These are phyloP conservation scores for Xylaria sp. DNA, from an alignment of 2,329 filamentous ascomycete species.

Conservation along the genomic window DNA sequence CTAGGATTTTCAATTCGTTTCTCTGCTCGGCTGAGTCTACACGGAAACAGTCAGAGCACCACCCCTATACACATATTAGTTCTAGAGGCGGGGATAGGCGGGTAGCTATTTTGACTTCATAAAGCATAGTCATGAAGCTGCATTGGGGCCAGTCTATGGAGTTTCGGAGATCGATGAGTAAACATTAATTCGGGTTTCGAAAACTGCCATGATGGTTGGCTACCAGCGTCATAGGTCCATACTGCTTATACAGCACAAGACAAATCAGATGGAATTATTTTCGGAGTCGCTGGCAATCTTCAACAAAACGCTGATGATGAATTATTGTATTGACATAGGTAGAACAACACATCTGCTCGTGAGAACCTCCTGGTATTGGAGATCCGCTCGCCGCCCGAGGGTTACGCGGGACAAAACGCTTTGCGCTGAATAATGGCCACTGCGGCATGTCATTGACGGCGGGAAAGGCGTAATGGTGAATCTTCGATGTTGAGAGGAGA, in stretches of 20 bases:
- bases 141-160: not conserved
- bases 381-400: not conserved
- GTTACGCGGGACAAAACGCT: not conserved
- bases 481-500: not conserved
- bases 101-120: not conserved
- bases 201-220: not conserved
- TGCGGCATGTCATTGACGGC: not conserved
- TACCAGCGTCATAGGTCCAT: not conserved
- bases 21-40: not conserved
- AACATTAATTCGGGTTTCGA: not conserved
- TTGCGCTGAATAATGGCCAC: slow-evolving; percentile 11
- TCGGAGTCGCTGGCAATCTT: not conserved
- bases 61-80: not conserved
- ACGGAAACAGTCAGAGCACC: not conserved
- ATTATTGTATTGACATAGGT: not conserved
- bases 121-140: not conserved
- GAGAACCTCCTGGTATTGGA: not conserved
- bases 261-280: not conserved
- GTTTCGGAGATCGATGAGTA: slow-evolving; percentile 22
- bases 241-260: not conserved
- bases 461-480: not conserved
- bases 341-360: not conserved
- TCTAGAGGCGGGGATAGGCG: not conserved
- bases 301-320: not conserved
- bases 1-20: not conserved